phyloP scores from a whole-genome alignment of 1,284 basidiomycete genomes.

The Limonomyces culmigenus region DNA sequence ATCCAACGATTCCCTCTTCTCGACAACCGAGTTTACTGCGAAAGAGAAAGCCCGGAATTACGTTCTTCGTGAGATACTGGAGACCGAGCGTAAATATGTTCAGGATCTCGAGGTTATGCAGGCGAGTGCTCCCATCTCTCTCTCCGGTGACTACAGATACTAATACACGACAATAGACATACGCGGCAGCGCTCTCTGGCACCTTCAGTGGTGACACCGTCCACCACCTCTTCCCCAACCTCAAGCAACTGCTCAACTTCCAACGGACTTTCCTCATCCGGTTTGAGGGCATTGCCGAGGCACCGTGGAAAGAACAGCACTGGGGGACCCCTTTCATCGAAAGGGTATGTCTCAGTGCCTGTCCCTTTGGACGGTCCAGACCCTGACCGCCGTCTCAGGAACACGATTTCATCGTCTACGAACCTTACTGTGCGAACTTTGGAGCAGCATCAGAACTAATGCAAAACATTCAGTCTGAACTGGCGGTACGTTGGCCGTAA shows the following conservation, averaged over 20 bases:
- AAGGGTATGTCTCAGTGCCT: slow-evolving; percentile 37
- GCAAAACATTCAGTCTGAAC: slow-evolving; percentile 69
- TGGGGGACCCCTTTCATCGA: slow-evolving; percentile 80
- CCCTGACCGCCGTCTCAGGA: slow-evolving; percentile 40
- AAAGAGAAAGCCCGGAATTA: slow-evolving; percentile 59
- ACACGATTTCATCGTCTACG: slow-evolving; percentile 86
- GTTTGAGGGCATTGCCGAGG: slow-evolving; percentile 73
- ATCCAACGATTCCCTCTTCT: too few species aligned
- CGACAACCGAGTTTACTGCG: slow-evolving; percentile 37
- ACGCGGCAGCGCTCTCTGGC: slow-evolving; percentile 66
- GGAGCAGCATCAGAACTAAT: slow-evolving; percentile 76
- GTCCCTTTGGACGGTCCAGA: slow-evolving; percentile 15
- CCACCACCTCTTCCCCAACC: slow-evolving; percentile 88
- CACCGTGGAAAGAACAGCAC: slow-evolving; percentile 72
- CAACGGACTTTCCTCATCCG: slow-evolving; percentile 94
- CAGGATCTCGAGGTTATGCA: slow-evolving; percentile 96
- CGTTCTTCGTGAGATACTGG: slow-evolving; percentile 68
- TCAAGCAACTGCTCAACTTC: slow-evolving; percentile 93
- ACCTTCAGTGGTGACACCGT: slow-evolving; percentile 89
- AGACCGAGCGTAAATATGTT: slow-evolving; percentile 95
- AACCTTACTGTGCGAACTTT: slow-evolving; percentile 96
- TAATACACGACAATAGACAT: slow-evolving; percentile 40
- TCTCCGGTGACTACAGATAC: slow-evolving; percentile 6
- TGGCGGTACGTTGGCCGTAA: slow-evolving; percentile 54
- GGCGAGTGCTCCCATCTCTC: slow-evolving; percentile 27